Conservation (phyloP, 1,284 basidiomycete genomes). For the Inonotus obliquus region DNA sequence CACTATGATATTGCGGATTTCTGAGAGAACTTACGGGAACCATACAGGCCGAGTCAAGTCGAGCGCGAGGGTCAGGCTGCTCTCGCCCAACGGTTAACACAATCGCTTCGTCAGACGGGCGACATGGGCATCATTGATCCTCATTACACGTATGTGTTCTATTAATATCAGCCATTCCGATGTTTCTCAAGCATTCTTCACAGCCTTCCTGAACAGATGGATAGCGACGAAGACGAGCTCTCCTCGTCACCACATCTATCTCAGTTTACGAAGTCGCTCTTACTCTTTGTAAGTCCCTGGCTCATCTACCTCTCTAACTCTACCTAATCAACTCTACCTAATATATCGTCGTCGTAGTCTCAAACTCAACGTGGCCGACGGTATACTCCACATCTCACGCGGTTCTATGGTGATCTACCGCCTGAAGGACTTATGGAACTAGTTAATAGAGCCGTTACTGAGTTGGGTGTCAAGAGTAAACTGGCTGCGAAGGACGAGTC, state of each 20-base stretch:
- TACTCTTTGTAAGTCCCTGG: constrained; percentile 44
- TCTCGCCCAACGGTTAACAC: constrained; percentile 67
- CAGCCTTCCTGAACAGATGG: constrained; percentile 24
- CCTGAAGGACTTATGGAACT: constrained; percentile 48
- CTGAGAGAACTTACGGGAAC: not conserved
- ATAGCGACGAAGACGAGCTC: constrained; percentile 58
- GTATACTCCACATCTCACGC: constrained; percentile 69
- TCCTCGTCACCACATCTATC: constrained; percentile 37
- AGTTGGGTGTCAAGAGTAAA: constrained; percentile 49
- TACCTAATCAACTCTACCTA: not conserved
- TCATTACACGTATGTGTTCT: constrained; percentile 19
- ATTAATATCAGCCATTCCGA: constrained; percentile 14
- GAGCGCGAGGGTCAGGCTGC: constrained; percentile 44
- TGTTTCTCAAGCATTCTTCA: not conserved
- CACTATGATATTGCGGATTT: not conserved
- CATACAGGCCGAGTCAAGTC: constrained; percentile 64
- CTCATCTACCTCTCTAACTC: constrained; percentile 7
- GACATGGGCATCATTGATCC: constrained; percentile 65
- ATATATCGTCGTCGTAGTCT: constrained; percentile 41
- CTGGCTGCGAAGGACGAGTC: constrained; percentile 27
- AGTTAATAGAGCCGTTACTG: constrained; percentile 46
- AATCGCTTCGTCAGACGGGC: constrained; percentile 59
- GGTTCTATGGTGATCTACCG: constrained; percentile 62
- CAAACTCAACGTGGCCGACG: constrained; percentile 68
- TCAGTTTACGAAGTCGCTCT: constrained; percentile 58